Conservation (phyloP, 495 filamentous ascomycete genomes). For the Delitschia confertaspora region DNA sequence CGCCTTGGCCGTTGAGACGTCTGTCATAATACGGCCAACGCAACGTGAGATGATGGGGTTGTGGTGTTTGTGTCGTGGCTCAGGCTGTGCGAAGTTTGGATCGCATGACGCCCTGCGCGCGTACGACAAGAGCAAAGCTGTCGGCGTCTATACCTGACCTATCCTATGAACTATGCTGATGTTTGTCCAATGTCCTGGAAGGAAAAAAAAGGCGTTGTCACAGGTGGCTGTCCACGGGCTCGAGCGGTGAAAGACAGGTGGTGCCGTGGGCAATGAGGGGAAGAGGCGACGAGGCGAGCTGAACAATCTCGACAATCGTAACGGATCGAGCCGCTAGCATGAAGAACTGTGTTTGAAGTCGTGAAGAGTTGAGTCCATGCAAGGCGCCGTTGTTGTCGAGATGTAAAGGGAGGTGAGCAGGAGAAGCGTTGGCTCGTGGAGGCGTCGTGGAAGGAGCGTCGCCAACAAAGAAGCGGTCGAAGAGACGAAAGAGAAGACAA, state of each 20-base stretch:
- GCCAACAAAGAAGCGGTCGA: constrained; percentile 9
- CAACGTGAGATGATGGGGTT: constrained; percentile 6
- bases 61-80: constrained; percentile 18
- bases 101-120: constrained; percentile 29
- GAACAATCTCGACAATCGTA: constrained; percentile 1
- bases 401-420: constrained; percentile 5
- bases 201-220: constrained; percentile 6
- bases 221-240: constrained; percentile 1
- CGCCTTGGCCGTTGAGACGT: constrained; percentile 56
- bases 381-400: constrained; percentile 13
- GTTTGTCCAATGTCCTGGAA: constrained; percentile 1
- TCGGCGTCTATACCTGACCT: constrained; percentile 8
- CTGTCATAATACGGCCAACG: constrained; percentile 79
- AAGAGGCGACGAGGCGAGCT: constrained; percentile 18
- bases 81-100: constrained; percentile 24
- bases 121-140: constrained; percentile 21
- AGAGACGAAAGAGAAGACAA: constrained; percentile 1
- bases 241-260: constrained; percentile 11
- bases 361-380: constrained; percentile 9
- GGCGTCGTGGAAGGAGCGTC: constrained; percentile 3
- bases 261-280: constrained; percentile 4
- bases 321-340: constrained; percentile 16
- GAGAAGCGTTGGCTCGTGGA: constrained; percentile 6
- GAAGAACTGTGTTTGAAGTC: constrained; percentile 5
- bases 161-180: constrained; percentile 10